Conservation (phyloP, 2,329 filamentous ascomycete genomes). For the Aspergillus amoenus region DNA sequence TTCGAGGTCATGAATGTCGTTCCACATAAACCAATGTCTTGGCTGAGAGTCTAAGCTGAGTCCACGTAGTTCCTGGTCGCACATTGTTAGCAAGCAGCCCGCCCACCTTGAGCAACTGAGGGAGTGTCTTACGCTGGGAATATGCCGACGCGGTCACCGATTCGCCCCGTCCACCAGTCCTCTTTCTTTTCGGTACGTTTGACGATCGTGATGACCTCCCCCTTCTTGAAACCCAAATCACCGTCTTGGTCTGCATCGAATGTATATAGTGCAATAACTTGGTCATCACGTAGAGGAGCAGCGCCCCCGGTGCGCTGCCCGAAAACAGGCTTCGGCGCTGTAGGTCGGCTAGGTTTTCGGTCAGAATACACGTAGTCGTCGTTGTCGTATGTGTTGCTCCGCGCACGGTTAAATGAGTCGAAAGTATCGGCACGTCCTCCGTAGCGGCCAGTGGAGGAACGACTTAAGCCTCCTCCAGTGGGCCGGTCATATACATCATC, state of each 20-base stretch:
- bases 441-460: constrained; percentile 36
- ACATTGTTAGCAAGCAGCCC: constrained; percentile 12
- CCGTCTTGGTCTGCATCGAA: constrained; percentile 94
- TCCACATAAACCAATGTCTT: constrained; percentile 21
- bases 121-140: constrained; percentile 70
- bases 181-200: constrained; percentile 93
- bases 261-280: constrained; percentile 87
- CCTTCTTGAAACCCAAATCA: constrained; percentile 94
- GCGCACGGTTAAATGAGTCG: constrained; percentile 32
- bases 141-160: constrained; percentile 81
- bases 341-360: constrained; percentile 71
- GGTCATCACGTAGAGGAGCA: constrained; percentile 57
- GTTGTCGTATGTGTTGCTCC: constrained; percentile 39
- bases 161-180: constrained; percentile 96
- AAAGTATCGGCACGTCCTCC: constrained; percentile 26
- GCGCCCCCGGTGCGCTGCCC: constrained; percentile 46
- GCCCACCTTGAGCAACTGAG: not conserved
- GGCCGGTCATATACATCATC: constrained; percentile 50
- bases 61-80: constrained; percentile 39
- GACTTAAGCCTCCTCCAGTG: constrained; percentile 31
- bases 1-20: constrained; percentile 24
- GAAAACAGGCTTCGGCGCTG: constrained; percentile 88
- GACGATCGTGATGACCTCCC: constrained; percentile 89
- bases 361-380: constrained; percentile 58
- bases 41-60: constrained; percentile 23